phyloP scores from a whole-genome alignment of 2,329 filamentous ascomycete genomes.

The Fusarium sp. region DNA sequence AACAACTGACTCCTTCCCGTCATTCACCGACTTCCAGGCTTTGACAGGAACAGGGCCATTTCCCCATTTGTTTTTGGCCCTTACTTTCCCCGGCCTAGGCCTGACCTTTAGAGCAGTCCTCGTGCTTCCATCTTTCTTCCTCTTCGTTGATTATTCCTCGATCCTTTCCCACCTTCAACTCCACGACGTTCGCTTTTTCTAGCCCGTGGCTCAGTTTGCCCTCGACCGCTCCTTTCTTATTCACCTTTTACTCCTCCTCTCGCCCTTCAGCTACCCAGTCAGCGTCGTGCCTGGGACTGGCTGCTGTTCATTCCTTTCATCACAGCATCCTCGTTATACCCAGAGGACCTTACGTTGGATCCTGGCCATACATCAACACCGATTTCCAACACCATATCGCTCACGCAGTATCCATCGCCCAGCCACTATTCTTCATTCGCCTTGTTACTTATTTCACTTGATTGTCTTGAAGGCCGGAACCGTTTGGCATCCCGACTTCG shows the following conservation, averaged over 20 bases:
- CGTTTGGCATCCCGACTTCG: neutral
- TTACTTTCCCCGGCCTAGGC: slow-evolving; percentile 8
- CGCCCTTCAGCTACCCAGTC: slow-evolving; percentile 11
- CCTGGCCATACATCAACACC: slow-evolving; percentile 32
- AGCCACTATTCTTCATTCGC: slow-evolving; percentile 14
- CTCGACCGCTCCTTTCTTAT: slow-evolving; percentile 32
- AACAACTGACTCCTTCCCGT: slow-evolving; percentile 23
- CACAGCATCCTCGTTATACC: slow-evolving; percentile 32
- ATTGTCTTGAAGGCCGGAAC: neutral
- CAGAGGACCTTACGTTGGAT: slow-evolving; percentile 21
- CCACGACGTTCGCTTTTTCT: slow-evolving; percentile 32
- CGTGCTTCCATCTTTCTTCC: slow-evolving; percentile 26
- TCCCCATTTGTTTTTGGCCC: slow-evolving; percentile 27
- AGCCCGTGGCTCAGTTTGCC: slow-evolving; percentile 9
- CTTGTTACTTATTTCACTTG: slow-evolving; percentile 1
- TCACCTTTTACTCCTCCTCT: slow-evolving; percentile 15
- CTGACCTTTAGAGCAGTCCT: neutral
- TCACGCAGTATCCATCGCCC: slow-evolving; percentile 42
- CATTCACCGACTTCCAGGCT: slow-evolving; percentile 31
- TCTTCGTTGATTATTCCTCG: slow-evolving; percentile 15
- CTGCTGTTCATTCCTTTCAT: slow-evolving; percentile 37
- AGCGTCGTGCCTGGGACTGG: slow-evolving; percentile 22
- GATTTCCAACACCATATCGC: slow-evolving; percentile 43
- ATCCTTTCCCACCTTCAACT: slow-evolving; percentile 25
- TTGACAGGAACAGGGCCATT: slow-evolving; percentile 15